Conservation (phyloP, 2,329 filamentous ascomycete species). For the Phialocephala sp. region DNA sequence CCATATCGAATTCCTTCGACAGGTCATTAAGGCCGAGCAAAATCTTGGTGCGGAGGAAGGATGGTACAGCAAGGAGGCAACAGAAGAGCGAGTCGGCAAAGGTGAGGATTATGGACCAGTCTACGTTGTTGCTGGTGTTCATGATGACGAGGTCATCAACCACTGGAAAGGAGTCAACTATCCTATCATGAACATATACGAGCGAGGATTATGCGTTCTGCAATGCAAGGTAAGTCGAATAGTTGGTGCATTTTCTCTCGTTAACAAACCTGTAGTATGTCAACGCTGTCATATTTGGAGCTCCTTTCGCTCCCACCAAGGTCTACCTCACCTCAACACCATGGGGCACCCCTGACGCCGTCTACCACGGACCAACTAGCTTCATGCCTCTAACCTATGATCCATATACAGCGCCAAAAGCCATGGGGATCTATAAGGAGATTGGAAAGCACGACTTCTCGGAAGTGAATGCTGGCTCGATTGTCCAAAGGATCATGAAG, state of each 20-base stretch:
- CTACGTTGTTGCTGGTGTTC: conserved; percentile 91
- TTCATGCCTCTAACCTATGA: conserved; percentile 74
- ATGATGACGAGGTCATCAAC: conserved; percentile 95
- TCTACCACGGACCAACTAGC: conserved; percentile 95
- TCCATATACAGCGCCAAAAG: conserved; percentile 80
- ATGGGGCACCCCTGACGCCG: conserved; percentile 73
- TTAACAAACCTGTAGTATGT: conserved; percentile 66
- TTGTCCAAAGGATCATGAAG: conserved; percentile 88
- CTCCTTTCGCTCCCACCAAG: conserved; percentile 84
- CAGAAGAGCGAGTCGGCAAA: conserved; percentile 63
- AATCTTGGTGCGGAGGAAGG: conserved; percentile 68
- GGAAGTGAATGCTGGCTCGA: conserved; percentile 89
- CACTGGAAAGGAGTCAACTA: conserved; percentile 97
- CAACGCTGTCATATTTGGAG: conserved; percentile 85
- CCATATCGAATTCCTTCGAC: conserved; percentile 91
- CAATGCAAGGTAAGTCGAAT: conserved; percentile 77
- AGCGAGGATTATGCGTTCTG: conserved; percentile 91
- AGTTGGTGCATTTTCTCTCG: background rate
- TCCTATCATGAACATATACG: conserved; percentile 99
- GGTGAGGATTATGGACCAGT: conserved; percentile 80
- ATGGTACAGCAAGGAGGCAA: conserved; percentile 74
- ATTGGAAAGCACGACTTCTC: conserved; percentile 79
- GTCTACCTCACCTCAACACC: conserved; percentile 78
- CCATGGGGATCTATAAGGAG: conserved; percentile 83
- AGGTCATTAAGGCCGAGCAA: conserved; percentile 77